Evolutionary conservation across 192 early-diverging fungal genomes (phyloP).

Genomic region (Entrophospora sp.): DNA sequence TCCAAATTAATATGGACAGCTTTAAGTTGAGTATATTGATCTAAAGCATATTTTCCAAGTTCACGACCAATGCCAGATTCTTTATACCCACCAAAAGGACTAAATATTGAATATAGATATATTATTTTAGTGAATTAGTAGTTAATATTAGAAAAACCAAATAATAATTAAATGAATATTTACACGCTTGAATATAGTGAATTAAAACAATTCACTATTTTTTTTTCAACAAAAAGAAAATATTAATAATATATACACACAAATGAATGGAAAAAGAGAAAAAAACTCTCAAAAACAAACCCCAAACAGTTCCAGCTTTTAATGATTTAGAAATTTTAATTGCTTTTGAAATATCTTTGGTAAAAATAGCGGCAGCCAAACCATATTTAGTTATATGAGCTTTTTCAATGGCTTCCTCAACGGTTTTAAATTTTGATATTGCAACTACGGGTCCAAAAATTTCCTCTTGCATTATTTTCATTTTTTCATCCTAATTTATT

Average conservation of each 20-base stretch:
- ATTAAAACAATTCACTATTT: conserved; percentile 15
- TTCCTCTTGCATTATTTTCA: conserved; percentile 61
- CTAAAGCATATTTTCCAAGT: background rate
- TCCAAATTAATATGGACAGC: background rate
- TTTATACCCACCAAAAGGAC: conserved; percentile 69
- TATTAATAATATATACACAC: background rate
- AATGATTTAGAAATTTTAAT: conserved; percentile 40
- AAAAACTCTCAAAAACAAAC: conserved; percentile 21
- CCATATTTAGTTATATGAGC: conserved; percentile 72
- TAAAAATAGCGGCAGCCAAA: conserved; percentile 68
- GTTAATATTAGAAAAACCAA: background rate
- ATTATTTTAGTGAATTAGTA: too few relatives aligned
- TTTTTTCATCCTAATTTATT: conserved; percentile 29
- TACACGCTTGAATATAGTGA: background rate
- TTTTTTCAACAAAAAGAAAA: background rate
- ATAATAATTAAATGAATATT: background rate
- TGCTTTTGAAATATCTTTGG: conserved; percentile 50
- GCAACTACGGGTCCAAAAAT: conserved; percentile 84
- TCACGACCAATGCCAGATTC: conserved; percentile 59
- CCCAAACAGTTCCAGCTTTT: conserved; percentile 55
- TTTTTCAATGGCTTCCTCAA: conserved; percentile 61
- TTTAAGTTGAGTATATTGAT: background rate
- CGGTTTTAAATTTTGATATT: conserved; percentile 61
- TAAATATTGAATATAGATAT: background rate
- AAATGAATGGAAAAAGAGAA: background rate